phyloP scores from a whole-genome alignment of 2,329 filamentous ascomycete genomes.

The Trichoderma sp. region DNA sequence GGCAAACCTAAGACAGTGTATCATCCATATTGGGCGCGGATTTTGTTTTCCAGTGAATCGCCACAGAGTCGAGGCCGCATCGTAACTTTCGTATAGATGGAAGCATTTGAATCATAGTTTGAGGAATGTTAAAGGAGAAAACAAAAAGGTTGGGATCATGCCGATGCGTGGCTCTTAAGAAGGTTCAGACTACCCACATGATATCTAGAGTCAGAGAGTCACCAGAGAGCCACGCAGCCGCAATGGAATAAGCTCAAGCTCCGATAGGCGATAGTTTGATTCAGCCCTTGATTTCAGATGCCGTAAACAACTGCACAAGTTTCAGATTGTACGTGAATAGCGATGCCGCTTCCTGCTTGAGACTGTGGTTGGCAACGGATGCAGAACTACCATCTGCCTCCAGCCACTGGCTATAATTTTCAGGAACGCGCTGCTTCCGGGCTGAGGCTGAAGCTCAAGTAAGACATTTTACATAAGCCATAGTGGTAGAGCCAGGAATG shows the following conservation, averaged over 20 bases:
- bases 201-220: not conserved
- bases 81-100: not conserved
- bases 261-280: not conserved
- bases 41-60: not conserved
- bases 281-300: not conserved
- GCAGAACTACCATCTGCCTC: not conserved
- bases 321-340: not conserved
- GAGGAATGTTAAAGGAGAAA: not conserved
- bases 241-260: not conserved
- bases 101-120: not conserved
- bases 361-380: not conserved
- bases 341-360: not conserved
- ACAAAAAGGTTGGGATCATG: not conserved
- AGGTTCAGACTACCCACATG: not conserved
- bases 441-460: not conserved
- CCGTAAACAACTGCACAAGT: not conserved
- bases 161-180: not conserved
- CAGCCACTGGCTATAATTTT: not conserved
- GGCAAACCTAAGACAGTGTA: not conserved
- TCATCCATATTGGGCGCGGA: not conserved
- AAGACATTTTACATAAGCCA: conserved; percentile 6
- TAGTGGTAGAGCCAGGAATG: not conserved
- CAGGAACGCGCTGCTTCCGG: not conserved
- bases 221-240: not conserved
- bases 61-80: not conserved